Evolutionary conservation across 495 filamentous ascomycete genomes (phyloP).

Genomic region (Penicillium atrosanguineum): DNA sequence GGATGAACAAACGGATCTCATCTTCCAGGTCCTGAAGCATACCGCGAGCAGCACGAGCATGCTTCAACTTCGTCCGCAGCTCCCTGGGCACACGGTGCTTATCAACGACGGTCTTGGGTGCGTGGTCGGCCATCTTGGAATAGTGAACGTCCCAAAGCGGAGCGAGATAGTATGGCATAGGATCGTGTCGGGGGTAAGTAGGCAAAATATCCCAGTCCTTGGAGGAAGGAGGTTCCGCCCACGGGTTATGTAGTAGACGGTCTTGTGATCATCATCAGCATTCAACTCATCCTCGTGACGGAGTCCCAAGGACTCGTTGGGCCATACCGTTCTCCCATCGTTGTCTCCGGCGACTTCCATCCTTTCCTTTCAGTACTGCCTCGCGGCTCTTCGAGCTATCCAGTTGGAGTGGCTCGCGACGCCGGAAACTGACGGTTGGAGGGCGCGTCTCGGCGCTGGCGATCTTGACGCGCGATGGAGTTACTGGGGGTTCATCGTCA

Average conservation of each 20-base stretch:
- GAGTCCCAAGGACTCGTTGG: neutral
- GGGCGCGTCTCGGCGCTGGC: slow-evolving; percentile 19
- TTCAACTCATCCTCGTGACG: neutral
- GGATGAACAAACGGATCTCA: slow-evolving; percentile 60
- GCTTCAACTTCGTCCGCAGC: slow-evolving; percentile 62
- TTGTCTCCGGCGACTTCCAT: slow-evolving; percentile 82
- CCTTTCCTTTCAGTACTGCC: slow-evolving; percentile 82
- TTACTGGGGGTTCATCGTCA: slow-evolving; percentile 37
- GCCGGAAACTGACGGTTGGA: slow-evolving; percentile 37
- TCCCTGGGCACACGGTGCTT: slow-evolving; percentile 50
- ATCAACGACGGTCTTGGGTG: slow-evolving; percentile 37
- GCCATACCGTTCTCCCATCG: slow-evolving; percentile 91
- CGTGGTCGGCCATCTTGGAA: slow-evolving; percentile 36
- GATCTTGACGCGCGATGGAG: slow-evolving; percentile 22
- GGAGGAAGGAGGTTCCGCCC: slow-evolving; percentile 75
- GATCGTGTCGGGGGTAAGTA: slow-evolving; percentile 66
- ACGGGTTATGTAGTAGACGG: slow-evolving; percentile 80
- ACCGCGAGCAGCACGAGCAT: slow-evolving; percentile 62
- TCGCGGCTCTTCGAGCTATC: slow-evolving; percentile 71
- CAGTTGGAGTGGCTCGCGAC: slow-evolving; percentile 49
- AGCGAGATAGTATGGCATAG: slow-evolving; percentile 86
- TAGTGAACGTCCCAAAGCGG: slow-evolving; percentile 78
- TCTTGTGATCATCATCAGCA: slow-evolving; percentile 50
- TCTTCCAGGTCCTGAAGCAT: slow-evolving; percentile 65
- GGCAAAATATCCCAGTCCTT: slow-evolving; percentile 79